Evolutionary conservation across 768 basidiomycete species (phyloP), one percentile per base, ranked within the genome.

Genomic region (Hygrophorus pudorinus): DNA sequence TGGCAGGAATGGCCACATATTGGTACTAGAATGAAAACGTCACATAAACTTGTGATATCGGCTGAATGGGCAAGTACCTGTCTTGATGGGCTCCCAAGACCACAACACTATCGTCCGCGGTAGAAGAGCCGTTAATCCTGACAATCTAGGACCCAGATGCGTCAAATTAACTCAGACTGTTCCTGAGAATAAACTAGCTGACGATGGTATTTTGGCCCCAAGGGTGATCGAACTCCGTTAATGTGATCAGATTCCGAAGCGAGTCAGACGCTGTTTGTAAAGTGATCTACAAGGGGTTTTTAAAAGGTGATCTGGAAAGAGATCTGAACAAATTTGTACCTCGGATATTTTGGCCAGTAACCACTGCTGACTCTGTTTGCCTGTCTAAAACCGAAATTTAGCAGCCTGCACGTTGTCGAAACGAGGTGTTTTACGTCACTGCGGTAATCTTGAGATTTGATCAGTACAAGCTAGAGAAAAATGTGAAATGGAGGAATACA

Each of bases 151-250:
- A n/a, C 46, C 31, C 41, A 30, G 40, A 38, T 51, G 20, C 52
- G 48, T 32, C 35, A 38, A 44, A 48, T 5, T 35, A 14, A 13
- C 18, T n/a, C n/a, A n/a, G n/a, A n/a, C n/a, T n/a, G n/a, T n/a
- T n/a, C n/a, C n/a, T n/a, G n/a, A n/a, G 33, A 20, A 43, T n/a
- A 44, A 16, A 21, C 32, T 34, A 29, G 59, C 78, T 47, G 56
- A 84, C 80, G 48, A 88, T 78, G 41, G 75, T 74, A 60, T 85
- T 81, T 69, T 96, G 92, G 8, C 81, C 81, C 91, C 90, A 92
- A 2, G 76, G 63, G 59, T 92, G 89, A 39, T 65, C 45, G 53
- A 91, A 90, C 59, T 89, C 88, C 18, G 69, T 64, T 46, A 90
- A 60, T 5, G 73, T 72, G 53, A 94, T 85, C 12, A 60, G 52